Evolutionary conservation across 2,329 filamentous ascomycete genomes (phyloP).

Genomic region (Colletotrichum higginsianum): DNA sequence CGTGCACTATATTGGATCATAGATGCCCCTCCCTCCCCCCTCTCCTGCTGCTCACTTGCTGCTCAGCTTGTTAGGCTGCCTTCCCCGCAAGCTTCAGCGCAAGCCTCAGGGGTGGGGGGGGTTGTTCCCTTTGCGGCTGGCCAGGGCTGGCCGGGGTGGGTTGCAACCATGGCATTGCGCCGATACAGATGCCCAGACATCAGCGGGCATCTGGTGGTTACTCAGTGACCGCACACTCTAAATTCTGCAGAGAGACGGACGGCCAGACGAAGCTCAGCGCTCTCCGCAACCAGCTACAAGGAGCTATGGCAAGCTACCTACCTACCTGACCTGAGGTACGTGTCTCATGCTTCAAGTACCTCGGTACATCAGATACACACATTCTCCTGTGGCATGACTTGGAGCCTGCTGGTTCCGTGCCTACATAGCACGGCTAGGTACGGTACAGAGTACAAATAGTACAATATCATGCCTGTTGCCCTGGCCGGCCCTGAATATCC

Average conservation of each 20-base stretch:
- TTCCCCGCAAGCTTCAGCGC: background rate
- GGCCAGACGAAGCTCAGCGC: constrained; percentile 9
- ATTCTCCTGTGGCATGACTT: background rate
- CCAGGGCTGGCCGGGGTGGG: constrained; percentile 17
- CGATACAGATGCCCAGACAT: constrained; percentile 28
- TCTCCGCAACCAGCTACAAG: constrained; percentile 21
- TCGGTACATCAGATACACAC: too few species aligned
- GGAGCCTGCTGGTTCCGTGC: background rate
- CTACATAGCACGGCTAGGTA: too few species aligned
- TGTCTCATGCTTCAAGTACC: too few species aligned
- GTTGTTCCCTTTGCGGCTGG: constrained; percentile 12
- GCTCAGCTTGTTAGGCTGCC: too few species aligned
- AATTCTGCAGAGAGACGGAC: too few species aligned
- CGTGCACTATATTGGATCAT: constrained; percentile 14
- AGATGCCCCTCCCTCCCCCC: constrained; percentile 19
- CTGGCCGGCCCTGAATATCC: background rate
- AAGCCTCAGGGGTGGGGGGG: constrained; percentile 13
- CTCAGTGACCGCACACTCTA: background rate
- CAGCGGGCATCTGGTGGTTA: constrained; percentile 8
- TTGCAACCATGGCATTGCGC: constrained; percentile 4
- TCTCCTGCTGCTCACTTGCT: too few species aligned
- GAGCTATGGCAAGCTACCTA: constrained; percentile 18
- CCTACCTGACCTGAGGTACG: background rate
- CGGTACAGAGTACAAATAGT: too few species aligned
- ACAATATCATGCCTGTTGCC: background rate